phyloP scores from a whole-genome alignment of 2,329 filamentous ascomycete species.

The Penicillium sp. region DNA sequence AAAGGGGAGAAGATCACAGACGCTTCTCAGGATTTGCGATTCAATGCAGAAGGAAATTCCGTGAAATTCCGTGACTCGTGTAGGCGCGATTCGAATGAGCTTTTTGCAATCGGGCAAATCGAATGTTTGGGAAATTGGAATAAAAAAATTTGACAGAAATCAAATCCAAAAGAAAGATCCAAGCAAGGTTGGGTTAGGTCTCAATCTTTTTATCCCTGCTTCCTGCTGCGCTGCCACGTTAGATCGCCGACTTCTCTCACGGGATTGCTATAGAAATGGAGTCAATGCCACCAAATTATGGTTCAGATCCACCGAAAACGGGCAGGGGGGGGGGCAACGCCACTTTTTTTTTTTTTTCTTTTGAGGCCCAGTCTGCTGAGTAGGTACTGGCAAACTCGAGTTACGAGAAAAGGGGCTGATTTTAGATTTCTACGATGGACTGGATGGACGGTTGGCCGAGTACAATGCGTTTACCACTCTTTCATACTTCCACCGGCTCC shows the following conservation, averaged over 20 bases:
- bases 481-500: background rate
- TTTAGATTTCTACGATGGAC: too few relatives aligned
- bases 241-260: slow-evolving; percentile 18
- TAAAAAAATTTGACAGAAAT: too few relatives aligned
- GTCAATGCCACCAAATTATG: slow-evolving; percentile 3
- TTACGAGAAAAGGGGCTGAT: slow-evolving; percentile 9
- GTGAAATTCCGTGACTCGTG: too few relatives aligned
- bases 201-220: slow-evolving; percentile 11
- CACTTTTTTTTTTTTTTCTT: background rate
- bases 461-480: slow-evolving; percentile 5
- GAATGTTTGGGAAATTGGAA: too few relatives aligned
- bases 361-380: slow-evolving; percentile 6
- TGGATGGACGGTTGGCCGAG: slow-evolving; percentile 2
- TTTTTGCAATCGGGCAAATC: too few relatives aligned
- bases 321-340: slow-evolving; percentile 7
- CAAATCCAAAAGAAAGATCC: too few relatives aligned
- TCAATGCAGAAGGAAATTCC: too few relatives aligned
- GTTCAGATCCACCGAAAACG: slow-evolving; percentile 12
- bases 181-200: slow-evolving; percentile 1
- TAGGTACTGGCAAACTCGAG: slow-evolving; percentile 10
- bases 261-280: slow-evolving; percentile 16
- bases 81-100: too few relatives aligned
- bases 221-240: slow-evolving; percentile 26
- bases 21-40: too few relatives aligned
- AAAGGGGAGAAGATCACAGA: too few relatives aligned